Conservation (phyloP, 345 rosid species). For the Lepidium aucheri region DNA sequence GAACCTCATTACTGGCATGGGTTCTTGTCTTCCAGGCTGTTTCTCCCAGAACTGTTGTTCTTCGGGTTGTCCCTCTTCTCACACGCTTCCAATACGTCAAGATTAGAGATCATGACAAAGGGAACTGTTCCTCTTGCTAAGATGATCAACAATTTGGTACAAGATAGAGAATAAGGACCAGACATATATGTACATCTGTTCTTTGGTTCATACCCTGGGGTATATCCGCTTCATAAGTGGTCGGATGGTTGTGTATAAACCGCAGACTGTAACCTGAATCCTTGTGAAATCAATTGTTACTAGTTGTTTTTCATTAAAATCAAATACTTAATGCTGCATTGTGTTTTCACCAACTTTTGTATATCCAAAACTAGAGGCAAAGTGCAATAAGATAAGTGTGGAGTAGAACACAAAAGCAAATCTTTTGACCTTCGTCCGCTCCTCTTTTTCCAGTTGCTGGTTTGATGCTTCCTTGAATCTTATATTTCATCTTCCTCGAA, state of each 20-base stretch:
- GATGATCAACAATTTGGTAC: slow-evolving; percentile 73
- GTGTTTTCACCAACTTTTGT: slow-evolving; percentile 11
- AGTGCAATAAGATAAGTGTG: neutral
- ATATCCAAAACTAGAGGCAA: neutral
- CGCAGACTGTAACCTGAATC: neutral
- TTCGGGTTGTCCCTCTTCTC: slow-evolving; percentile 83
- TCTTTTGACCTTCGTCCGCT: neutral
- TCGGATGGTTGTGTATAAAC: slow-evolving; percentile 17
- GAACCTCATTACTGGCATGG: slow-evolving; percentile 94
- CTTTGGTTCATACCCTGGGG: neutral
- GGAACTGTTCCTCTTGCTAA: slow-evolving; percentile 84
- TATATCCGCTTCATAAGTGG: neutral
- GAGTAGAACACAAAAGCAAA: slow-evolving; percentile 3
- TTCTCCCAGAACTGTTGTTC: slow-evolving; percentile 69
- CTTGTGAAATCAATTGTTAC: neutral
- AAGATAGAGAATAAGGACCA: slow-evolving; percentile 57
- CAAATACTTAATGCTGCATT: neutral
- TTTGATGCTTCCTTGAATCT: slow-evolving; percentile 3
- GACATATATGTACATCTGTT: slow-evolving; percentile 14
- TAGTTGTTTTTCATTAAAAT: neutral
- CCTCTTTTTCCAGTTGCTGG: neutral
- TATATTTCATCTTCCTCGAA: slow-evolving; percentile 81
- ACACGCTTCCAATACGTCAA: slow-evolving; percentile 81
- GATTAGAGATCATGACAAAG: slow-evolving; percentile 91
- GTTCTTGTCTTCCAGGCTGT: slow-evolving; percentile 85